These are phyloP conservation scores for Calocera cornea DNA, from an alignment of 768 basidiomycete genomes.

Conservation along the genomic window DNA sequence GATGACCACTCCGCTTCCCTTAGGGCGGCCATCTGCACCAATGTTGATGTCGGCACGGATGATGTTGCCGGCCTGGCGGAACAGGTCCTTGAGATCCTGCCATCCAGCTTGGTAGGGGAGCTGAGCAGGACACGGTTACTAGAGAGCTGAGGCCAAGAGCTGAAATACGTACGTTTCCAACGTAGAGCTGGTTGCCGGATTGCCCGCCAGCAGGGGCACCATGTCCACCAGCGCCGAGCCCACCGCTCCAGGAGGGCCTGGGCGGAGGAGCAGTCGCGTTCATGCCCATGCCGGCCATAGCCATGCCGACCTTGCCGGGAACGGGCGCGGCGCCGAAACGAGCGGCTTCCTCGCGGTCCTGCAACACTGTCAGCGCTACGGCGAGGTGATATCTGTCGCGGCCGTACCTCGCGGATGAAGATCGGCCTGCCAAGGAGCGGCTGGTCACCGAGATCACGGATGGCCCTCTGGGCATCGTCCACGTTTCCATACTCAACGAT, in stretches of 20 bases:
- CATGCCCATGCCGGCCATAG: conserved; percentile 84
- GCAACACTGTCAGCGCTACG: too few relatives aligned
- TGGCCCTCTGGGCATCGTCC: conserved; percentile 80
- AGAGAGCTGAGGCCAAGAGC: background rate
- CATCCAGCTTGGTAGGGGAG: conserved; percentile 94
- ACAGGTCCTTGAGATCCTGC: conserved; percentile 96
- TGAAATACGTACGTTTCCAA: conserved; percentile 58
- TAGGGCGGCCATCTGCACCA: conserved; percentile 81
- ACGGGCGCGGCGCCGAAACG: conserved; percentile 92
- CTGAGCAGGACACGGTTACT: conserved; percentile 28
- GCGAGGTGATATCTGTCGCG: too few relatives aligned
- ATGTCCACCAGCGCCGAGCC: conserved; percentile 20
- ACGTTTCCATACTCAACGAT: conserved; percentile 89
- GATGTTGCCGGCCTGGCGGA: conserved; percentile 90
- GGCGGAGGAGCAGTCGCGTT: conserved; percentile 60
- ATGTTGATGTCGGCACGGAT: conserved; percentile 93
- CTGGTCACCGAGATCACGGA: conserved; percentile 81
- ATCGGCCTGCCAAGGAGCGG: conserved; percentile 85
- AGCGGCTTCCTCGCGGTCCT: conserved; percentile 96
- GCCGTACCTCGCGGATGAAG: conserved; percentile 83
- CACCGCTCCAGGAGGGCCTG: conserved; percentile 57
- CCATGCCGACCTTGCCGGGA: conserved; percentile 90
- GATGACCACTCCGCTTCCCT: conserved; percentile 95
- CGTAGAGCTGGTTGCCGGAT: conserved; percentile 86
- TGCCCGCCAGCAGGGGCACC: conserved; percentile 24